Evolutionary conservation across 176 grass and related monocot species (phyloP), one percentile per base, ranked within the genome.

Genomic region (Eleusine coracana): DNA sequence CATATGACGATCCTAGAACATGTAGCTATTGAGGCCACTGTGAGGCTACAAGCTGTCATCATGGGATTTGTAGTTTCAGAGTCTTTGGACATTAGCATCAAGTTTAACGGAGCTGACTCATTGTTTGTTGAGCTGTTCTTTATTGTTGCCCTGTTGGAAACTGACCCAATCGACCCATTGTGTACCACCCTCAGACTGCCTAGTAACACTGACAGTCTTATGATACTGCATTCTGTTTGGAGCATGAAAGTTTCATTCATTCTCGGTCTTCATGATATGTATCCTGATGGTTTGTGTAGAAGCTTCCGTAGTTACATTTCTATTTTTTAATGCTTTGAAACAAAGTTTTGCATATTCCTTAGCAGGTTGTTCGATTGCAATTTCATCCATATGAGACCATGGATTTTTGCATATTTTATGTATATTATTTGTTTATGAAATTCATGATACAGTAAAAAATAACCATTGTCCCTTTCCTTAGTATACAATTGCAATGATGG

Each of bases 401-500:
- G 7, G 5, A 13, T 70, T 10, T 16, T 80, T 55, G 27, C 25
- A 81, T 27, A 46, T 67, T 27, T 60, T 44, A 56, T 29, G 29
- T 36, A 21, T 25, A 65, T 10, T 51, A 37, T 45, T 82, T 82
- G 23, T 21, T 72, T 17, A 54, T 80, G 77, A 62, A 59, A 44
- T 81, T 89, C 21, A 60, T 7, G 1, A 38, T 7, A 70, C 59
- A 65, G 28, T 74, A 65, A 58, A 78, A 56, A 44, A 7, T 55
- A 85, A 54, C 50, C 40, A 31, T 3, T 74, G 27, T 69, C 44
- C 1, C 70, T 79, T 87, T 45, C 67, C 71, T 80, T 74, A 99
- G 96, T 96, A 94, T 82, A 93, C 93, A 12, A 80, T 93, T 87
- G 96, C 89, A 16, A 96, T 99, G 93, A 94, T 99, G 93, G 96